Evolutionary conservation across 2,329 filamentous ascomycete genomes (phyloP).

Genomic region (Rhynchosporium agropyri): DNA sequence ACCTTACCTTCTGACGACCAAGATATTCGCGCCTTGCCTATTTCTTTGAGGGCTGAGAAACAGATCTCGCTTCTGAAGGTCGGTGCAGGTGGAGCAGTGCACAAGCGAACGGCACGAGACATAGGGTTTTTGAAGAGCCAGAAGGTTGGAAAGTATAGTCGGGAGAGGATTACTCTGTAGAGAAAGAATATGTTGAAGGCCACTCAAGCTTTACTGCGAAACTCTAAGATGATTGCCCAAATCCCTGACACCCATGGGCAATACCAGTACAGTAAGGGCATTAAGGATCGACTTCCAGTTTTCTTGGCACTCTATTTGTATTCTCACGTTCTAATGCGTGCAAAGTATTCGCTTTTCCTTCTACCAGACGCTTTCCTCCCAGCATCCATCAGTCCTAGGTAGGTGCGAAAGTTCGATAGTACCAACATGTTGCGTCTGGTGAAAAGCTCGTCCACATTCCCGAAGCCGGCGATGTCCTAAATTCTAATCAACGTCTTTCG

Average conservation of each 20-base stretch:
- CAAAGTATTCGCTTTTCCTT: not conserved
- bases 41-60: conserved; percentile 67
- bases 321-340: not conserved
- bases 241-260: not conserved
- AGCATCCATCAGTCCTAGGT: not conserved
- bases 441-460: conserved; percentile 16
- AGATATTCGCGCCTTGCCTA: conserved; percentile 59
- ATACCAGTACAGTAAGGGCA: not conserved
- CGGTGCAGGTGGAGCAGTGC: conserved; percentile 69
- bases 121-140: conserved; percentile 77
- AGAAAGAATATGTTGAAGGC: no score
- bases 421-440: not conserved
- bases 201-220: not conserved
- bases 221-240: not conserved
- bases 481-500: conserved; percentile 4
- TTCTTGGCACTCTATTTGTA: conserved; percentile 17
- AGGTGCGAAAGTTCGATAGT: no score
- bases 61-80: conserved; percentile 60
- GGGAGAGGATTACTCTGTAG: conserved; percentile 70
- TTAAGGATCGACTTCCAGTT: not conserved
- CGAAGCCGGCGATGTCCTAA: conserved; percentile 4
- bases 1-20: conserved; percentile 50
- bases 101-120: conserved; percentile 70
- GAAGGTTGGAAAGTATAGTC: conserved; percentile 79
- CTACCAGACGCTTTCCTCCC: not conserved